A percentile compares a stretch with the other conserved stretches of the same genome.
phyloP scores from a whole-genome alignment of 306 rosid species.

The Malus fusca region DNA sequence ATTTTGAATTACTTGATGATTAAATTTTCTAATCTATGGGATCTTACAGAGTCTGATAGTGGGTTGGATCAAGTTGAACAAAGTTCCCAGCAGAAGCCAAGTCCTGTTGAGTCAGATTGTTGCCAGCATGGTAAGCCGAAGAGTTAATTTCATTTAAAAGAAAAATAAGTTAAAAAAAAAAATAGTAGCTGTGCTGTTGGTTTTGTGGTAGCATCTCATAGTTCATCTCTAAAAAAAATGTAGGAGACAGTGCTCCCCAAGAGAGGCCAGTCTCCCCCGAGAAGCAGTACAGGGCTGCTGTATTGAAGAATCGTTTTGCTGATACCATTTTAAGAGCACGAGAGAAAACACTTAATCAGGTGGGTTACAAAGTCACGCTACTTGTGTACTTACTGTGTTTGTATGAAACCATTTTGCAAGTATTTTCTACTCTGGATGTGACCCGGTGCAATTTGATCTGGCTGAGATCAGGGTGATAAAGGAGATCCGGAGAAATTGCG shows the following conservation, averaged over 20 bases:
- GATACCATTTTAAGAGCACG: slow-evolving; percentile 84
- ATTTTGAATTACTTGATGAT: not conserved
- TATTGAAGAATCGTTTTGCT: slow-evolving; percentile 59
- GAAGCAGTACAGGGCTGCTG: slow-evolving; percentile 61
- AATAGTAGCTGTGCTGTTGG: not conserved
- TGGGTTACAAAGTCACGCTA: slow-evolving; percentile 21
- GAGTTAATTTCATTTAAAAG: not conserved
- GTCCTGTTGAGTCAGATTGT: slow-evolving; percentile 55
- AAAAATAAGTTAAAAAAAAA: not conserved
- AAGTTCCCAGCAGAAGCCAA: slow-evolving; percentile 47
- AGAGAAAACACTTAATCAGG: slow-evolving; percentile 74
- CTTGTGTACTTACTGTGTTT: slow-evolving; percentile 8
- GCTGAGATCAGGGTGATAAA: slow-evolving; percentile 55
- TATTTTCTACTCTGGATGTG: slow-evolving; percentile 12
- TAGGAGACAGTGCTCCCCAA: slow-evolving; percentile 57
- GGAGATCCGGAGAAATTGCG: slow-evolving; percentile 81
- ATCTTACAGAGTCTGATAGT: slow-evolving; percentile 46
- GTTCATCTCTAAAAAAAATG: slow-evolving; percentile 11
- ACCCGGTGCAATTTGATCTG: slow-evolving; percentile 16
- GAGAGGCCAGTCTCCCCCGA: slow-evolving; percentile 69
- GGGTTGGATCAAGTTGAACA: slow-evolving; percentile 71
- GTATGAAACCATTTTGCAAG: not conserved
- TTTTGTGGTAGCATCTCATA: slow-evolving; percentile 17
- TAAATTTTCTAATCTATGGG: not conserved
- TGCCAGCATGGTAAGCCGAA: slow-evolving; percentile 58